These are phyloP conservation scores for Mycena rebaudengoi DNA, from an alignment of 768 basidiomycete genomes.

Conservation along the genomic window DNA sequence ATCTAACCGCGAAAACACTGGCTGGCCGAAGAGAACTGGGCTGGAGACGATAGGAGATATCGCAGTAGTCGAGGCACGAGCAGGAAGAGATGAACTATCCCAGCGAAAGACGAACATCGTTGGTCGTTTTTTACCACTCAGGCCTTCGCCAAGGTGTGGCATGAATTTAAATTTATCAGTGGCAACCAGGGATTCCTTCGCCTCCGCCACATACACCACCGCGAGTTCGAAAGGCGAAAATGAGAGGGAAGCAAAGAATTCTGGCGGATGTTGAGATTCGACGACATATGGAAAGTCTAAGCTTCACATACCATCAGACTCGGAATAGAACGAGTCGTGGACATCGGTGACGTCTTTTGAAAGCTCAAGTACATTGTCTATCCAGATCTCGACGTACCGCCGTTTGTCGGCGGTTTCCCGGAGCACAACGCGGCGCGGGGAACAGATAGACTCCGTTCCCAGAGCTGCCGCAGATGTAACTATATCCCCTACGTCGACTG, in stretches of 20 bases:
- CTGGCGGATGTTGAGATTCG: conserved; percentile 41
- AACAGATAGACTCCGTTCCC: conserved; percentile 28
- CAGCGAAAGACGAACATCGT: conserved; percentile 64
- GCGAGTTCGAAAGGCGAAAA: conserved; percentile 64
- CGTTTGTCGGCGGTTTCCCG: conserved; percentile 49
- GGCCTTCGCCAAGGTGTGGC: conserved; percentile 71
- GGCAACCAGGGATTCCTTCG: conserved; percentile 41
- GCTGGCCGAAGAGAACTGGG: conserved; percentile 61
- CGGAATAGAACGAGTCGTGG: conserved; percentile 69
- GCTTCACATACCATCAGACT: conserved; percentile 65
- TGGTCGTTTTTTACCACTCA: conserved; percentile 61
- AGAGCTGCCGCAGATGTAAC: conserved; percentile 54
- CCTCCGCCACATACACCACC: conserved; percentile 70
- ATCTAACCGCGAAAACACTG: conserved; percentile 54
- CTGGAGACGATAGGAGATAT: conserved; percentile 13
- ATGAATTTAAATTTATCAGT: conserved; percentile 57
- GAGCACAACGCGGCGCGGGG: conserved; percentile 54
- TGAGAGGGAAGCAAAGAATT: conserved; percentile 56
- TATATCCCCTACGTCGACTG: conserved; percentile 50
- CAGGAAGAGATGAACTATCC: conserved; percentile 31
- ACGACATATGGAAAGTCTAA: not conserved
- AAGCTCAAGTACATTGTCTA: conserved; percentile 48
- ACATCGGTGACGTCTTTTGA: conserved; percentile 64
- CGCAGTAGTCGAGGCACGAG: conserved; percentile 16
- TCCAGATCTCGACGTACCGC: conserved; percentile 71